Conservation (phyloP, 371 early-diverging fungal species). For the Mucor irregularis region DNA sequence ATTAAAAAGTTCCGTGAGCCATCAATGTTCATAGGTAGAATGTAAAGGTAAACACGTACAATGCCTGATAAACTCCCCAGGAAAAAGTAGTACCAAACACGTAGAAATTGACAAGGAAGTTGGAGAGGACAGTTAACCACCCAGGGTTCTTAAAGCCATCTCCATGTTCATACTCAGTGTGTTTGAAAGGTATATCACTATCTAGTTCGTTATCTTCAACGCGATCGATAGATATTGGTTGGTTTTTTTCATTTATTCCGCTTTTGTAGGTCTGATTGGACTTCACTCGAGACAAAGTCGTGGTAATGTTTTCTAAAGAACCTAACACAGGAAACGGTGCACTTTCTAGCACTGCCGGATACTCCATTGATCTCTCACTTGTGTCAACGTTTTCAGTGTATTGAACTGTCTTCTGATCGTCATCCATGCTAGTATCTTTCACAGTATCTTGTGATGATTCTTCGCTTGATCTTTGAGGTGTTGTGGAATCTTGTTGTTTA, state of each 20-base stretch:
- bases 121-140: slow-evolving; percentile 47
- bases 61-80: slow-evolving; percentile 59
- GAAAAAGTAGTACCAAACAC: slow-evolving; percentile 56
- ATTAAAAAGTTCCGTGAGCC: not conserved
- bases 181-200: slow-evolving; percentile 2
- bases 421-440: no score
- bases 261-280: slow-evolving; percentile 8
- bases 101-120: slow-evolving; percentile 60
- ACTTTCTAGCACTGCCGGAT: slow-evolving; percentile 34
- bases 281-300: slow-evolving; percentile 29
- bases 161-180: slow-evolving; percentile 25
- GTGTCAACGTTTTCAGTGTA: not conserved
- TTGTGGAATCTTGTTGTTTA: no score
- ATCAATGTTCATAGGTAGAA: not conserved
- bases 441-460: no score
- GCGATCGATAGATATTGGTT: not conserved
- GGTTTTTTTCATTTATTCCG: slow-evolving; percentile 1
- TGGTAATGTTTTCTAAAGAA: slow-evolving; percentile 35
- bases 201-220: not conserved
- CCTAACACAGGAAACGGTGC: slow-evolving; percentile 43
- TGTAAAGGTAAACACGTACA: slow-evolving; percentile 23
- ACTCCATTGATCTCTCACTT: not conserved
- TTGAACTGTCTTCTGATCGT: not conserved
- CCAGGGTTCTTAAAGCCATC: slow-evolving; percentile 46
- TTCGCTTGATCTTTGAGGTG: no score